A percentile compares a stretch with the other conserved stretches of the same genome.
These are phyloP conservation scores for Spathaspora hagerdaliae DNA, from an alignment of 805 yeast species.

Conservation along the genomic window DNA sequence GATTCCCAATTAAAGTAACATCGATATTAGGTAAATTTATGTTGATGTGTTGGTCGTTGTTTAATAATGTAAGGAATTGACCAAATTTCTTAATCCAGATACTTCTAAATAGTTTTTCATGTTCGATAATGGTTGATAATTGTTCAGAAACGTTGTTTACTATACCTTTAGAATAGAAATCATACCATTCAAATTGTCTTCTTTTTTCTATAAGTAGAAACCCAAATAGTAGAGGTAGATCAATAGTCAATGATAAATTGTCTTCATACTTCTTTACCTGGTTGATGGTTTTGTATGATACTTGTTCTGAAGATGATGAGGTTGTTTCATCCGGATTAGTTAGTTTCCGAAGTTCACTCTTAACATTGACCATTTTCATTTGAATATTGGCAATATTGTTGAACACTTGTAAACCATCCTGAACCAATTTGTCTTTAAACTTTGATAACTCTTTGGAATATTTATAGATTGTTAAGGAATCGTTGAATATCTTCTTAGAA, in stretches of 20 bases:
- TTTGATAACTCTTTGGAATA: slow-evolving; percentile 28
- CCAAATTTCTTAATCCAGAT: slow-evolving; percentile 68
- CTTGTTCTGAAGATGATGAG: neutral
- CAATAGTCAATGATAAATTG: slow-evolving; percentile 46
- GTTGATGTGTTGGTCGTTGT: slow-evolving; percentile 1
- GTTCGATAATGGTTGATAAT: slow-evolving; percentile 51
- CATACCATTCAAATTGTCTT: slow-evolving; percentile 57
- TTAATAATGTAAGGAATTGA: slow-evolving; percentile 24
- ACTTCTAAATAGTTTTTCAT: slow-evolving; percentile 51
- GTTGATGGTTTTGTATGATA: slow-evolving; percentile 17
- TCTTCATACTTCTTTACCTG: slow-evolving; percentile 31
- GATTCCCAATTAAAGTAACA: slow-evolving; percentile 28
- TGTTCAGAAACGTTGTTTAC: slow-evolving; percentile 49
- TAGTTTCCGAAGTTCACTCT: slow-evolving; percentile 22
- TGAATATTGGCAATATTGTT: slow-evolving; percentile 32
- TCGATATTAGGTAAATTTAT: slow-evolving; percentile 28
- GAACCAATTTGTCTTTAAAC: slow-evolving; percentile 23
- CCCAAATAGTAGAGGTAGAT: slow-evolving; percentile 70
- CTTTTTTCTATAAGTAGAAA: slow-evolving; percentile 59
- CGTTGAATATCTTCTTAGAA: slow-evolving; percentile 23
- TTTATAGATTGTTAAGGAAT: slow-evolving; percentile 31
- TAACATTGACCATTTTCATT: slow-evolving; percentile 32
- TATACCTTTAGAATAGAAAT: slow-evolving; percentile 37
- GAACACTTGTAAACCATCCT: slow-evolving; percentile 22
- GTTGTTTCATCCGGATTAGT: slow-evolving; percentile 9